Conservation (phyloP, 2,329 filamentous ascomycete species). For the Arthroderma sp. region DNA sequence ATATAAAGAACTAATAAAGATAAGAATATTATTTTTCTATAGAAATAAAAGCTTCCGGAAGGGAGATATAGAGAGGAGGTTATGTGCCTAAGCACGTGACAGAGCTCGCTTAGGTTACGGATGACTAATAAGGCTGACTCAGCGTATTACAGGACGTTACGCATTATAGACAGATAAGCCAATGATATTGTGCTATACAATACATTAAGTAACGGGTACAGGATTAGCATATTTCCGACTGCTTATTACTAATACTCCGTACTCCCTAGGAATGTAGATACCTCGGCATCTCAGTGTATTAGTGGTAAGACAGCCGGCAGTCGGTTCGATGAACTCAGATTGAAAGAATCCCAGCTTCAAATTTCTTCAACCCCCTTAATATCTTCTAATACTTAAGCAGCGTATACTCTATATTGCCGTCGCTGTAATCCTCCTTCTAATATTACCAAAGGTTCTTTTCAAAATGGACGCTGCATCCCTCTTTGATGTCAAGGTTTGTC, state of each 20-base stretch:
- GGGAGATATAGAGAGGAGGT: no score
- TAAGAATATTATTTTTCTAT: neutral
- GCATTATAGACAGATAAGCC: no score
- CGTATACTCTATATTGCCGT: neutral
- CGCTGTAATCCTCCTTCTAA: neutral
- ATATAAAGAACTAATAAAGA: no score
- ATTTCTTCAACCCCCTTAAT: neutral
- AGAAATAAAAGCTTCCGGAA: no score
- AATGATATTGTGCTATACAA: neutral
- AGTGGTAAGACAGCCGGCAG: neutral
- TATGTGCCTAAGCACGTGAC: no score
- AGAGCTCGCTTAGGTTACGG: no score
- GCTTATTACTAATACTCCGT: neutral
- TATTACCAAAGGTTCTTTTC: no score
- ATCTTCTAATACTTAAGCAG: neutral
- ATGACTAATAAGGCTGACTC: no score
- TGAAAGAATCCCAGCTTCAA: neutral
- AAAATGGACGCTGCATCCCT: conserved; percentile 45
- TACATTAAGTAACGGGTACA: neutral
- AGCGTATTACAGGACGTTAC: no score
- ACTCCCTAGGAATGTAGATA: neutral
- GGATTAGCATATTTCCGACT: neutral
- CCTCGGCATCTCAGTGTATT: neutral
- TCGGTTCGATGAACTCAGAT: neutral
- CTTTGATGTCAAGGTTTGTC: conserved; percentile 48